Conservation (phyloP, 768 basidiomycete genomes). For the Tylopilus plumbeoviolaceoides region DNA sequence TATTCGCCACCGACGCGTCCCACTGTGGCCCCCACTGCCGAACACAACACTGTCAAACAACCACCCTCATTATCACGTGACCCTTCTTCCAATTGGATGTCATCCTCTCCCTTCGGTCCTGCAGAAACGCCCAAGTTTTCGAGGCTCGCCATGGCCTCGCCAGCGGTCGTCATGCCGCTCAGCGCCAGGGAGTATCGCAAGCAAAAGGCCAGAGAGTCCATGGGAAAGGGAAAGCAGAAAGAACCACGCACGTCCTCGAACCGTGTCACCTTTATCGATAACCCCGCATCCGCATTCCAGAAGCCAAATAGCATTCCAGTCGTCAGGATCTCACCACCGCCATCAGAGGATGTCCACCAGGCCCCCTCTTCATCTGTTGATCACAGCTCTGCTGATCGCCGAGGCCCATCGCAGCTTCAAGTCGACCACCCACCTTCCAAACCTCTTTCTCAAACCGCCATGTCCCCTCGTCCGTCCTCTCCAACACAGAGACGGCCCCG, state of each 20-base stretch:
- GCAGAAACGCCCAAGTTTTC: slow-evolving; percentile 28
- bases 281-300: not conserved
- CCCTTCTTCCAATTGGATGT: slow-evolving; percentile 26
- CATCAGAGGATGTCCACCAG: not conserved
- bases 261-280: slow-evolving; percentile 15
- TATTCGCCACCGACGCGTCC: not conserved
- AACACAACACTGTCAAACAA: slow-evolving; percentile 11
- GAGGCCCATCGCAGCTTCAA: slow-evolving; percentile 5
- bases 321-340: slow-evolving; percentile 17
- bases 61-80: slow-evolving; percentile 23
- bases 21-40: slow-evolving; percentile 8
- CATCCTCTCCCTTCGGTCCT: slow-evolving; percentile 29
- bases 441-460: slow-evolving; percentile 1
- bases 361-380: not conserved
- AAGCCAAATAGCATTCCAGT: slow-evolving; percentile 2
- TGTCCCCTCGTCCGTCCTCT: slow-evolving; percentile 6
- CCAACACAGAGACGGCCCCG: slow-evolving; percentile 11
- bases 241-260: not conserved
- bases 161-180: slow-evolving; percentile 30
- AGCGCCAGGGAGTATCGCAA: slow-evolving; percentile 28
- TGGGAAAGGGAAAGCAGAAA: slow-evolving; percentile 8
- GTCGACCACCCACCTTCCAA: not conserved
- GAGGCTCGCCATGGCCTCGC: slow-evolving; percentile 25
- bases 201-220: slow-evolving; percentile 10
- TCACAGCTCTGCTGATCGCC: not conserved